Evolutionary conservation across 2,329 filamentous ascomycete species (phyloP), one percentile per base, ranked within the genome.

Genomic region (Lizonia empirigonia): DNA sequence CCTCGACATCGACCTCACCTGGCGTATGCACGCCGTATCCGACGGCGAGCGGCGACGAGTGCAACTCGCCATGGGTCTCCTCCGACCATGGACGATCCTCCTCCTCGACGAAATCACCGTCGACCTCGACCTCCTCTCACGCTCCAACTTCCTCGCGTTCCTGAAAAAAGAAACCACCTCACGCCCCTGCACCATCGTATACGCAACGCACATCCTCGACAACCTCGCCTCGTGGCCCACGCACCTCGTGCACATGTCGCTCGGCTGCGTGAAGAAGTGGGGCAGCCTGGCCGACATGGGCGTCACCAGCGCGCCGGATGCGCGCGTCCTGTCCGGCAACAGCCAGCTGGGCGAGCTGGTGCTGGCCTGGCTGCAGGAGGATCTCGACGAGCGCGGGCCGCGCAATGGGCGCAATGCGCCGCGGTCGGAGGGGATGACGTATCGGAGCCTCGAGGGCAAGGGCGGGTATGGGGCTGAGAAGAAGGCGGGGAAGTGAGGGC

Each of bases 81-180:
- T 99, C 35, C 82, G 93, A 3, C 94, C 94, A 1, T 99, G 94
- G 94, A 86, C 85, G 9, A 88, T 99, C 3, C 78, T 99, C 22
- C 80, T 99, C 44, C 82, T 99, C 32, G 94, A 99, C 70, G 93
- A 97, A 74, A 96, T 97, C 72, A 99, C 94, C 1, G 94, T 99
- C 7, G 94, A 99, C 73, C 79, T 99, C 55, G 94, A 99, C 74
- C 82, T 99, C 50, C 82, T 97, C 53, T 89, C 85, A 47, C 84
- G 94, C 13, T 86, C 86, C 64, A 87, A 92, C 70, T 99, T 99
- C 72, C 80, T 99, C 24, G 80, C 77, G 34, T 99, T 93, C 79
- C 76, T 99, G 67, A 91, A 91, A 75, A 80, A 80, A 53, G 94
- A 99, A 83, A 97, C 93, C 0, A 88, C 93, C 76, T 78, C 70